Conservation (phyloP, 768 basidiomycete genomes). For the Hygrophorus russula region DNA sequence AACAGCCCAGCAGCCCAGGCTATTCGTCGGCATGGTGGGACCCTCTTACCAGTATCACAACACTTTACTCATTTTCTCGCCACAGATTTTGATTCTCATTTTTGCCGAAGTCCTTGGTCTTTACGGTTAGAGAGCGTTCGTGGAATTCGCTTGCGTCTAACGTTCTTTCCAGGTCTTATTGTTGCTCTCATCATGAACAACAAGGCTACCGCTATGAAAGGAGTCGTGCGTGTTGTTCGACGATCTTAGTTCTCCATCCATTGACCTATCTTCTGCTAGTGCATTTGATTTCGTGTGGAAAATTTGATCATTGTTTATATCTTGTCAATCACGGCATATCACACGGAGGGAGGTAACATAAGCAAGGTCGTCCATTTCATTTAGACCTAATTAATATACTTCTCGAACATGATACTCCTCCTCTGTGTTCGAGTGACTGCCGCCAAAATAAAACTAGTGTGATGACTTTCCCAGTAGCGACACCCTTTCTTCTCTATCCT, state of each 20-base stretch:
- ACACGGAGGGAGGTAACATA: too few species aligned
- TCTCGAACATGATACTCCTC: background rate
- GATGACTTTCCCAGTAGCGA: background rate
- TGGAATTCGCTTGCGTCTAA: background rate
- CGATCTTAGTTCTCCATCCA: too few species aligned
- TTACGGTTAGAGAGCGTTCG: constrained; percentile 42
- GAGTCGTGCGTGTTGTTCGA: background rate
- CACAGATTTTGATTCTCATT: constrained; percentile 98
- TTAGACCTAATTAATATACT: background rate
- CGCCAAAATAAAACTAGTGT: too few species aligned
- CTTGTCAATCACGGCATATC: too few species aligned
- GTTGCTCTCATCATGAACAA: constrained; percentile 97
- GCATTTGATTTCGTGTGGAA: too few species aligned
- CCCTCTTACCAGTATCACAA: background rate
- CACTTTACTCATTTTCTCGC: constrained; percentile 3
- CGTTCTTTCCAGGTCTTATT: constrained; percentile 48
- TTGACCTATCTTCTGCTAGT: too few species aligned
- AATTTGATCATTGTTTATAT: too few species aligned
- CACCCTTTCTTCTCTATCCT: constrained; percentile 10
- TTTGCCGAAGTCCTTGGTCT: constrained; percentile 91
- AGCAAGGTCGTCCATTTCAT: background rate
- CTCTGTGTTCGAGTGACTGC: too few species aligned
- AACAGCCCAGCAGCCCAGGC: constrained; percentile 89
- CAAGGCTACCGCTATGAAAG: constrained; percentile 24
- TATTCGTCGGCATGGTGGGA: constrained; percentile 89